Conservation (phyloP, 164 flowering plant genomes). For the Umbellularia californica region DNA sequence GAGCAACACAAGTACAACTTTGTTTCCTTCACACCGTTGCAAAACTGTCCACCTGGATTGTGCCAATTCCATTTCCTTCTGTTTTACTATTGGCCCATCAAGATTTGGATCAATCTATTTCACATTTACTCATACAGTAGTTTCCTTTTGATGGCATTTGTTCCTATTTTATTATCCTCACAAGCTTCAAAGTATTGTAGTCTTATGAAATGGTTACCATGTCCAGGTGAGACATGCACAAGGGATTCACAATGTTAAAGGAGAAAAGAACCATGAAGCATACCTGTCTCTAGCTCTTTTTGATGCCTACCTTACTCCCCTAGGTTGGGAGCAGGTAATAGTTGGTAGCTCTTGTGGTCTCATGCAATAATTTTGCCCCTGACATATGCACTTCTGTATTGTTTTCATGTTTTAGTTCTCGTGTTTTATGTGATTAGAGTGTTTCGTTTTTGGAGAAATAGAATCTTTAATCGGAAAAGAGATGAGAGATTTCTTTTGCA, state of each 20-base stretch:
- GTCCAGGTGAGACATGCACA: constrained; percentile 87
- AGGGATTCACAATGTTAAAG: constrained; percentile 82
- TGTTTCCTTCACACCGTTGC: constrained; percentile 61
- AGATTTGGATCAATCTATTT: no score
- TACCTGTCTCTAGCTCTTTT: constrained; percentile 51
- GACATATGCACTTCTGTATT: no score
- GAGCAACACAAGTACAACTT: constrained; percentile 19
- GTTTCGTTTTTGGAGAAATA: no score
- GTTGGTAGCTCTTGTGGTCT: no score
- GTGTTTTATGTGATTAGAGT: no score
- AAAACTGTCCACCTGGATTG: constrained; percentile 77
- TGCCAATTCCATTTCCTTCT: constrained; percentile 5
- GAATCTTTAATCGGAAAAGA: no score
- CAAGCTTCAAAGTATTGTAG: neutral
- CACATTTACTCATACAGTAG: neutral
- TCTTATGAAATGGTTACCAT: constrained; percentile 3
- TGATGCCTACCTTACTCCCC: constrained; percentile 73
- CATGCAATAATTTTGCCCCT: no score
- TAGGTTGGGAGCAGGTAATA: constrained; percentile 85
- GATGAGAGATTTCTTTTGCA: no score
- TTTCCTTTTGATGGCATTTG: neutral
- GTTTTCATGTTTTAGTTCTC: no score
- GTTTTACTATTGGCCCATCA: neutral
- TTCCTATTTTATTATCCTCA: neutral
- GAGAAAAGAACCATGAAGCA: constrained; percentile 50